Percentiles rank a stretch among this genome's conserved stretches.
Evolutionary conservation across 306 rosid genomes (phyloP).

Genomic region (Canavalia ensiformis): DNA sequence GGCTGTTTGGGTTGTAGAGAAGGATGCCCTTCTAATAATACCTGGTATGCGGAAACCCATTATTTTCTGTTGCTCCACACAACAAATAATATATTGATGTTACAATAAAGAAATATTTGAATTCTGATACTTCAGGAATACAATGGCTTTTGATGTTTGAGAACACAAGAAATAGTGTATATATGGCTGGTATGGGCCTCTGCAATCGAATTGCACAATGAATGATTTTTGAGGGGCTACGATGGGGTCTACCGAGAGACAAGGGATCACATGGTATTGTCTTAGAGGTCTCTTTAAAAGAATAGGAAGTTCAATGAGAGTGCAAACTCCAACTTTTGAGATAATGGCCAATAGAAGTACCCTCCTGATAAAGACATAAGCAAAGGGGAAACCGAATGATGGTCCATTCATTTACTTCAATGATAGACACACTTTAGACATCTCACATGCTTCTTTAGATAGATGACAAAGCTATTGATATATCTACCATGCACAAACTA

Average conservation of each 20-base stretch:
- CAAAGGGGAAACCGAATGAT: neutral
- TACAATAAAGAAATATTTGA: neutral
- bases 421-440: neutral
- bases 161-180: neutral
- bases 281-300: neutral
- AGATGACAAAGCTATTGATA: neutral
- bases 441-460: neutral
- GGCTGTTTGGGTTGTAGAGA: neutral
- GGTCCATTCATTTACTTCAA: neutral
- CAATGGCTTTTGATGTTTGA: neutral
- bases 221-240: neutral
- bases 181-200: neutral
- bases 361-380: neutral
- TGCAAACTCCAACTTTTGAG: neutral
- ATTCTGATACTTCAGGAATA: neutral
- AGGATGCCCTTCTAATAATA: neutral
- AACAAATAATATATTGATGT: neutral
- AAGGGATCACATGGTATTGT: conserved; percentile 49
- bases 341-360: no score
- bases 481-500: neutral
- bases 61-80: neutral
- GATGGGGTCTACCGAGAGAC: conserved; percentile 11
- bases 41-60: neutral
- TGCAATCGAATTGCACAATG: neutral
- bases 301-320: neutral